Evolutionary conservation across 257 asterid species (phyloP), one percentile per base, ranked within the genome.

Genomic region (Nyctanthes arbortristis): DNA sequence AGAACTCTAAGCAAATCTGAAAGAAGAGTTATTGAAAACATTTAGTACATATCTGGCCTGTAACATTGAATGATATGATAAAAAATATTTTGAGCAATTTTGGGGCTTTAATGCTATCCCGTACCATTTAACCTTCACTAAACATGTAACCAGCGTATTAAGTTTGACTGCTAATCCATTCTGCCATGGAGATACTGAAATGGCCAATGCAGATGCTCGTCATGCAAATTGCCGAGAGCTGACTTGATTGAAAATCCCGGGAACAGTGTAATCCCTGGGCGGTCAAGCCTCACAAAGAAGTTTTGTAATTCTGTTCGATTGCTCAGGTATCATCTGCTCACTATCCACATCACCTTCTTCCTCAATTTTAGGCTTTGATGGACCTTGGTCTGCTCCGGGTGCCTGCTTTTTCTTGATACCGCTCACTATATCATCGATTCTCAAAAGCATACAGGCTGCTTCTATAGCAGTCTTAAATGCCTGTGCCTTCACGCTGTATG

Each of bases 391-490:
- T 7, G 91, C 68, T 71, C 96, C 91, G 32, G 97, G 89, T 66
- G 93, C 93, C 73, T 91, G 95, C 83, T 84, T 89, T 84, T 93
- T 87, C 81, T 93, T 88, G 76, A 93, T 87, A 24, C 99, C 99
- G 65, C 99, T 93, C 16, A 93, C 97, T 45, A 93, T 91, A 66
- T 93, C 99, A n/a, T 93, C 97, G 18, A 93, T 91, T 72, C 97
- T 89, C 83, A 93, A 75, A 77, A 93, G 99, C 96, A 93, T 89
- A 85, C 92, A 91, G 16, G 99, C 96, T 9, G 97, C 96, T 86
- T 93, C 99, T 32, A 93, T 93, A 54, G 97, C 99, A 0, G 97
- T 89, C 84, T 93, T 93, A 66, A 93, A 93, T 57, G 97, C 96
- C 40, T 93, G 99, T 1, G 88, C 91, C 82, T 93, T 93, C 71